Evolutionary conservation across 2,329 filamentous ascomycete genomes (phyloP), one percentile per base, ranked within the genome.

Genomic region (Microsporum audouinii): DNA sequence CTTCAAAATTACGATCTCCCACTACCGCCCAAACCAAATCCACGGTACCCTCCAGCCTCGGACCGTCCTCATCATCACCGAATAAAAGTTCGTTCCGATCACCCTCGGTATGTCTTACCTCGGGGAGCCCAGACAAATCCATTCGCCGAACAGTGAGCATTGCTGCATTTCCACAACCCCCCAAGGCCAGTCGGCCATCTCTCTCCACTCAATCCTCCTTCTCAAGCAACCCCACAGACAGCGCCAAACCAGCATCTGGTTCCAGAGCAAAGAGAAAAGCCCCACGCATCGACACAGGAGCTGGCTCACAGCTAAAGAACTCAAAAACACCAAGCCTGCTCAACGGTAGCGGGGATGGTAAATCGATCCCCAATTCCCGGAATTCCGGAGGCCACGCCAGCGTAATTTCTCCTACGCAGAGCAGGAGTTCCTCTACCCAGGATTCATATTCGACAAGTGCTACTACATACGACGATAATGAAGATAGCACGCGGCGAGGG

Each of bases 101-200:
- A 1, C 74, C 79, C 4, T 79, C 84, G 6, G 78, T 77, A 39
- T 75, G 84, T 12, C 85, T 83, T 64, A 77, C 78, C 3, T 68
- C 79, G 31, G 71, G 71, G 43, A 77, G 76, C 36, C 78, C 83
- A 3, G 84, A 84, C 31, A 91, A 86, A 73, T 84, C 86, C 0
- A 75, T 96, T 60, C 85, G 91, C 64, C 95, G 95, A 75, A 88
- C 88, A 0, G 87, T 95, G 69, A 96, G 91, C 79, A 95, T 96
- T 70, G 92, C 91, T 71, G 87, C 90, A 0, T 96, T 97, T 70
- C 92, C 92, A 34, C 88, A 95, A 65, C 92, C 92, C 12, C 92
- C 92, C 12, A 86, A 86, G 66, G 83, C 85, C 56, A 80, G 76
- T 77, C 67, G 90, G 80, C 60, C 82, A 71, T 74, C 80, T 69